These are phyloP conservation scores for Carex kokanica DNA, from an alignment of 176 grass and related monocot genomes.

Conservation along the genomic window DNA sequence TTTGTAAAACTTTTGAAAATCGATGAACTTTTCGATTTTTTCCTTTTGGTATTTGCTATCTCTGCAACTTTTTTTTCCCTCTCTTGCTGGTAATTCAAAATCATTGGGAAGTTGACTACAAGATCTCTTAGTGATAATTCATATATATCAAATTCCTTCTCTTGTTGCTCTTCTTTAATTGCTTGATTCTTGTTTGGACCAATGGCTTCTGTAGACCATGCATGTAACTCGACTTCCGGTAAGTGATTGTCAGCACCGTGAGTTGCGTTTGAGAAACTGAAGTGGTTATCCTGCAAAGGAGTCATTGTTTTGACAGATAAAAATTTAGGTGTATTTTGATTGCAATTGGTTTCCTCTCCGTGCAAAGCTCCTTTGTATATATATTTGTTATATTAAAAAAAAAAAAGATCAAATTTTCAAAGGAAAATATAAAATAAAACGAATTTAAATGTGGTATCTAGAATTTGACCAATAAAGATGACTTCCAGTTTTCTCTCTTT, in stretches of 20 bases:
- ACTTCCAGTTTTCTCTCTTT: background rate
- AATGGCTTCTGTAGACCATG: background rate
- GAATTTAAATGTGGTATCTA: background rate
- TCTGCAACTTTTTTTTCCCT: background rate
- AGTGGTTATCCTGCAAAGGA: background rate
- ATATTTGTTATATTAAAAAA: background rate
- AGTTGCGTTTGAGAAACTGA: constrained; percentile 20
- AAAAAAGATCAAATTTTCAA: background rate
- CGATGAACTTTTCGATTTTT: background rate
- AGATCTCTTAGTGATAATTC: constrained; percentile 14
- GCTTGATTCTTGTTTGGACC: background rate
- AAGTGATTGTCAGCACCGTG: background rate
- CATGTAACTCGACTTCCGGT: constrained; percentile 2
- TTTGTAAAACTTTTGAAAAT: constrained; percentile 4
- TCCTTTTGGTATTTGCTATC: background rate
- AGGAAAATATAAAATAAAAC: background rate
- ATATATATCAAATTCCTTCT: background rate
- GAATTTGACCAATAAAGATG: background rate
- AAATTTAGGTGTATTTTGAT: background rate
- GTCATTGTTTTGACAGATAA: background rate
- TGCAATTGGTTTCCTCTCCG: background rate
- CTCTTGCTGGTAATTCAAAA: constrained; percentile 4
- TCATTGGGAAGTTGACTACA: background rate
- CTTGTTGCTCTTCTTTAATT: background rate
- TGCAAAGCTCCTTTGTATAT: background rate